A percentile compares a stretch with the other conserved stretches of the same genome.
Conservation (phyloP, 257 asterid genomes). For the Fraxinus americana region DNA sequence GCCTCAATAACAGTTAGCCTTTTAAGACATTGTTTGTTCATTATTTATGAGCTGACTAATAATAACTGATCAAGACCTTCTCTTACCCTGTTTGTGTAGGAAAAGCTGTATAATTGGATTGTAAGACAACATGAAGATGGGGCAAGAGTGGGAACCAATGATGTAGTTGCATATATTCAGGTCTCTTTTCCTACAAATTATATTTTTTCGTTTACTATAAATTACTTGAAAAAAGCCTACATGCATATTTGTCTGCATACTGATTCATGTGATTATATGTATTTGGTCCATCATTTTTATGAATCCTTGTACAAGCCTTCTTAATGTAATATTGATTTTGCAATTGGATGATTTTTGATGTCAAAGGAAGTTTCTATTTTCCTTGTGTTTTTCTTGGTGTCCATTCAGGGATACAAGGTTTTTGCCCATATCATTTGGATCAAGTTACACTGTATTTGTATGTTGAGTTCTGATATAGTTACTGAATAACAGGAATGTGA, state of each 20-base stretch:
- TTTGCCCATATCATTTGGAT: too few species aligned
- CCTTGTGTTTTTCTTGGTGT: background rate
- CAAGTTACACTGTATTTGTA: too few species aligned
- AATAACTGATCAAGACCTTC: background rate
- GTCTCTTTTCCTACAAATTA: conserved; percentile 24
- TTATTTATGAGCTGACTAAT: background rate
- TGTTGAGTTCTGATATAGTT: background rate
- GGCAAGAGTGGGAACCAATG: conserved; percentile 52
- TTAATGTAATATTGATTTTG: background rate
- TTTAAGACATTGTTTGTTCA: background rate
- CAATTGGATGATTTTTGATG: conserved; percentile 7
- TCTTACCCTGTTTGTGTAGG: conserved; percentile 35
- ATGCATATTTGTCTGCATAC: background rate
- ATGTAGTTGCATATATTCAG: conserved; percentile 58
- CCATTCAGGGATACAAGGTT: background rate
- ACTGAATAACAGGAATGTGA: background rate
- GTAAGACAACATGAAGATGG: conserved; percentile 63
- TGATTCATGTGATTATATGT: background rate
- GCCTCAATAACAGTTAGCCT: background rate
- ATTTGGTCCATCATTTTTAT: background rate
- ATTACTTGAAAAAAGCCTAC: background rate
- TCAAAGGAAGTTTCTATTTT: background rate
- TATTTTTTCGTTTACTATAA: background rate
- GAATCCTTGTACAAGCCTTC: background rate
- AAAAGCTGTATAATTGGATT: conserved; percentile 58